These are phyloP conservation scores for Colletotrichum liaoningense DNA, from an alignment of 2,329 filamentous ascomycete species.

Conservation along the genomic window DNA sequence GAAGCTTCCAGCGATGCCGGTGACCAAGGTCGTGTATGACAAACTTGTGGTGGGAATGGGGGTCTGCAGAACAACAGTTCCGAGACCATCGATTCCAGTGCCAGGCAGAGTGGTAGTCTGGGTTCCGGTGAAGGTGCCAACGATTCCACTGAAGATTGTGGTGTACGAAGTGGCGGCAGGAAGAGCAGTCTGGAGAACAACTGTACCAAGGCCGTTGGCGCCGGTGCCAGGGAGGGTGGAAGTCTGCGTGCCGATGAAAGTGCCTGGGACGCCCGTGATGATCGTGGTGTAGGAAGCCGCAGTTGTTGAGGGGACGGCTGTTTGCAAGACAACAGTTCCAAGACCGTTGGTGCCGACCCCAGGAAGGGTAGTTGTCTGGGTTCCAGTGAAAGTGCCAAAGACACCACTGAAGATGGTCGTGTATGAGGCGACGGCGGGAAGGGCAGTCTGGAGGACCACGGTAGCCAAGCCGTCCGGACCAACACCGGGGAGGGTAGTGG, in stretches of 20 bases:
- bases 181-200: slow-evolving; percentile 14
- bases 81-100: background rate
- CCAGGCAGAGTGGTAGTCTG: slow-evolving; percentile 10
- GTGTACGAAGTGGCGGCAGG: slow-evolving; percentile 8
- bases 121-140: slow-evolving; percentile 13
- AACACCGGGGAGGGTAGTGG: background rate
- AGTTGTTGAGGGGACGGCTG: background rate
- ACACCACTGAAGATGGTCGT: slow-evolving; percentile 6
- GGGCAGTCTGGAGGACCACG: slow-evolving; percentile 6
- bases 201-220: background rate
- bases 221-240: background rate
- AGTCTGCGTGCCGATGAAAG: background rate
- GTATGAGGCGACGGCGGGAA: background rate
- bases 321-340: slow-evolving; percentile 7
- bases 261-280: background rate
- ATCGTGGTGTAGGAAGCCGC: background rate
- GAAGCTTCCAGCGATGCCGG: slow-evolving; percentile 8
- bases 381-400: slow-evolving; percentile 5
- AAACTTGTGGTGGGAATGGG: slow-evolving; percentile 13
- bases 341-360: background rate
- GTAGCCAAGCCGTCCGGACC: background rate
- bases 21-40: slow-evolving; percentile 10
- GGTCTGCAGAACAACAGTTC: slow-evolving; percentile 15
- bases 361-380: background rate
- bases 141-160: background rate